Base-by-base conservation (phyloP, 176 grass and related monocot genomes). In the Oryza glumipatula region DNA sequence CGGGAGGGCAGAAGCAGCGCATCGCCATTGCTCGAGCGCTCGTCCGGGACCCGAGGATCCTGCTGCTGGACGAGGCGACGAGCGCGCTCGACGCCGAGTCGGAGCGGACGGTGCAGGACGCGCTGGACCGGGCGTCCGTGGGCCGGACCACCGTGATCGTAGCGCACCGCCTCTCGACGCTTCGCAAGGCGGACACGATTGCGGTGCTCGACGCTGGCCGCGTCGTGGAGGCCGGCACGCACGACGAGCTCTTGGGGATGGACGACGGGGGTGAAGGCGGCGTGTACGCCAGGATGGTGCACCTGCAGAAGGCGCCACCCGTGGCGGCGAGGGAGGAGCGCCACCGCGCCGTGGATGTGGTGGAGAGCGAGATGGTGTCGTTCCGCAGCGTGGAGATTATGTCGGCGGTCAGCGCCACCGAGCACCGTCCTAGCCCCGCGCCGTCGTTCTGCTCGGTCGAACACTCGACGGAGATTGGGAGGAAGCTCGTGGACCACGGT, bases 1-100 rank as follows among this genome's bases (percentile, higher is more conserved):
- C 92, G 6, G 95, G 95, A 3, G 95, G 95, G 4, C 95, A 97
- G 81, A 92, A 91, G 86, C 95, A 97, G 84, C 90, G 95, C 32
- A 89, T 97, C 65, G 92, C 95, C 74, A 94, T 97, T 6, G 92
- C 95, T 1, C 85, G 95, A 0, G 95, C 95, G 5, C 88, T 89
- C 49, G 33, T 89, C 77, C 72, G 88, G 32, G 41, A 85, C 82
- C 88, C 88, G 0, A 85, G 3, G 65, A 89, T 89, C 64, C 52
- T 89, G 65, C 77, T 85, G 7, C 72, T 89, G 39, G 88, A 89
- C 82, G 88, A 89, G 88, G 88, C 82, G n/a, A 89, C 88, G 11
- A 89, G 88, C 73, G 88, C 88, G 77, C 82, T 89, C 11, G 88
- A 89, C 17, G 69, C 88, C 0, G 77, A 81, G 43, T 90, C 88